Evolutionary conservation across 208 protist species (phyloP).

Genomic region (Tritrichomonas musculus): DNA sequence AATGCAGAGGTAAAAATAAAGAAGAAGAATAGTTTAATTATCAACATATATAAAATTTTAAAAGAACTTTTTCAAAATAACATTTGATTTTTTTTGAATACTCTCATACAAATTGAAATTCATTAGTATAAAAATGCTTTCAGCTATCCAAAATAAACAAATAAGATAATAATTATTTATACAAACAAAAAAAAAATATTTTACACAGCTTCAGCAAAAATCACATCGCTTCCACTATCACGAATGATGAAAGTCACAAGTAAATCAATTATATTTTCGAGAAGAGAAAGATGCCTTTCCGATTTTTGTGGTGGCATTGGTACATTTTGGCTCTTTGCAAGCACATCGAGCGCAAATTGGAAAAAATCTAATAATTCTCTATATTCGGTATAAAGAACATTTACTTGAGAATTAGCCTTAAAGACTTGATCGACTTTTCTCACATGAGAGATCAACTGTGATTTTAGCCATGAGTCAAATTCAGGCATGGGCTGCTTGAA

Average conservation of each 20-base stretch:
- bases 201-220: background rate
- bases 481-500: background rate
- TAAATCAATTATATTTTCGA: conserved; percentile 1
- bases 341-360: background rate
- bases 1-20: background rate
- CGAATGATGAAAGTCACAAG: background rate
- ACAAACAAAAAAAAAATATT: conserved; percentile 4
- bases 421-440: background rate
- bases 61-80: no score
- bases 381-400: background rate
- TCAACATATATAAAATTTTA: background rate
- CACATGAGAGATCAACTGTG: background rate
- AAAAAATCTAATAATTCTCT: background rate
- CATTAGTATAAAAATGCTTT: no score
- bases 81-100: no score
- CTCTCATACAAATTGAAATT: no score
- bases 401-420: background rate
- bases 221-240: background rate
- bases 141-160: background rate
- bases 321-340: background rate
- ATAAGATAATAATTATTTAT: background rate
- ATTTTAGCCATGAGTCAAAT: background rate
- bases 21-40: background rate
- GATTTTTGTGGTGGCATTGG: conserved; percentile 4
- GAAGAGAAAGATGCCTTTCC: background rate